Evolutionary conservation across 257 asterid species (phyloP).

Genomic region (Parsonsia alboflavescens): DNA sequence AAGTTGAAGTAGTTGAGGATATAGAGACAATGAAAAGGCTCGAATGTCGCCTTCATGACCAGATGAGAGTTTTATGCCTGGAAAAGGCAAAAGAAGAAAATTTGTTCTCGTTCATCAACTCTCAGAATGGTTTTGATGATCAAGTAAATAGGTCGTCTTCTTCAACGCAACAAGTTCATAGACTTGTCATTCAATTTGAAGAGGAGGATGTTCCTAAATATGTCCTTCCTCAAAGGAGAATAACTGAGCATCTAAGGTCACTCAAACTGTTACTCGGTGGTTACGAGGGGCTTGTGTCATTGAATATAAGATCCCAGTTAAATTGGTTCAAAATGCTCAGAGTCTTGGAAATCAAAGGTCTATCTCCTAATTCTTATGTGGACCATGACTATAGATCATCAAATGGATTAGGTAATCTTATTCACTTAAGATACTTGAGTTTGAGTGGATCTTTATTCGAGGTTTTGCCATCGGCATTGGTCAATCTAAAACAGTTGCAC

Average conservation of each 20-base stretch:
- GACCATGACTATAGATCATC: not conserved
- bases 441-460: slow-evolving; percentile 33
- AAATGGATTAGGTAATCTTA: slow-evolving; percentile 34
- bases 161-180: too few species aligned
- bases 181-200: too few species aligned
- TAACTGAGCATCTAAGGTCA: too few species aligned
- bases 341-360: not conserved
- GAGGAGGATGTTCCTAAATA: too few species aligned
- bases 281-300: not conserved
- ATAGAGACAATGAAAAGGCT: not conserved
- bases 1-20: not conserved
- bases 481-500: too few species aligned
- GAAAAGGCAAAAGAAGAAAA: slow-evolving; percentile 8
- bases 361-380: too few species aligned
- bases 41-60: slow-evolving; percentile 4
- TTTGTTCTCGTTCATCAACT: not conserved
- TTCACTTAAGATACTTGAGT: slow-evolving; percentile 48
- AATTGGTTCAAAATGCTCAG: not conserved
- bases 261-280: too few species aligned
- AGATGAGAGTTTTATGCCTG: too few species aligned
- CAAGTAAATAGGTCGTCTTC: too few species aligned
- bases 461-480: slow-evolving; percentile 37
- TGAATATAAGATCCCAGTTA: not conserved
- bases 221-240: too few species aligned
- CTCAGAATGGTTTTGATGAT: too few species aligned